A percentile compares a stretch with the other conserved stretches of the same genome.
Conservation (phyloP, 2,329 filamentous ascomycete genomes). For the Scedosporium boydii region DNA sequence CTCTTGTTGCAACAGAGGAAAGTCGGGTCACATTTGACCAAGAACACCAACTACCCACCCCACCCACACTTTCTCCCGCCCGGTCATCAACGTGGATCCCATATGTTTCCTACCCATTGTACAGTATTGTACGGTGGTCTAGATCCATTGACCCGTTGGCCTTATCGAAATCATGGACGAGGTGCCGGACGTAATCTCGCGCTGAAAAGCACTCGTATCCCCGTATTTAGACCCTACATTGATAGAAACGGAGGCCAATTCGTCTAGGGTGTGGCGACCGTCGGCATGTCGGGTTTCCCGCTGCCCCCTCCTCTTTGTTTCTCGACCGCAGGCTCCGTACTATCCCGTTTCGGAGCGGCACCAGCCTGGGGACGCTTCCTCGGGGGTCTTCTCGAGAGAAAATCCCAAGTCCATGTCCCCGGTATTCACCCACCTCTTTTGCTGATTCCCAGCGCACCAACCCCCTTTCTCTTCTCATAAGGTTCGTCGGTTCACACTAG, state of each 20-base stretch:
- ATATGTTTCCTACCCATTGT: neutral
- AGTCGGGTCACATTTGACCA: neutral
- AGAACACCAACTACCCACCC: neutral
- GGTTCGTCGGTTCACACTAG: neutral
- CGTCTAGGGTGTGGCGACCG: neutral
- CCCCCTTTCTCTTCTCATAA: neutral
- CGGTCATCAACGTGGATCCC: neutral
- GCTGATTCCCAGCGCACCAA: neutral
- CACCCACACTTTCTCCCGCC: neutral
- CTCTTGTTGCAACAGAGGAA: neutral
- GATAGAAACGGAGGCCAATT: neutral
- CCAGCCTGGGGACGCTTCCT: neutral
- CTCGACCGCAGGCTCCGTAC: neutral
- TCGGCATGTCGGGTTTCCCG: neutral
- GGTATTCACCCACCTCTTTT: conserved; percentile 7
- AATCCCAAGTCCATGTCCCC: conserved; percentile 12
- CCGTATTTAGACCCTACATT: neutral
- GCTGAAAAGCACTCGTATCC: too few species aligned
- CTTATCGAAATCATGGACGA: neutral
- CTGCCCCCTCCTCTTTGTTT: neutral
- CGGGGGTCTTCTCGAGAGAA: neutral
- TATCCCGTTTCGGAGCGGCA: neutral
- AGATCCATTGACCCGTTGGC: neutral
- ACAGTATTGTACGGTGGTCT: neutral
- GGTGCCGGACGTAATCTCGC: too few species aligned